phyloP scores from a whole-genome alignment of 768 basidiomycete species.

The Candolleomyces eurysporus region DNA sequence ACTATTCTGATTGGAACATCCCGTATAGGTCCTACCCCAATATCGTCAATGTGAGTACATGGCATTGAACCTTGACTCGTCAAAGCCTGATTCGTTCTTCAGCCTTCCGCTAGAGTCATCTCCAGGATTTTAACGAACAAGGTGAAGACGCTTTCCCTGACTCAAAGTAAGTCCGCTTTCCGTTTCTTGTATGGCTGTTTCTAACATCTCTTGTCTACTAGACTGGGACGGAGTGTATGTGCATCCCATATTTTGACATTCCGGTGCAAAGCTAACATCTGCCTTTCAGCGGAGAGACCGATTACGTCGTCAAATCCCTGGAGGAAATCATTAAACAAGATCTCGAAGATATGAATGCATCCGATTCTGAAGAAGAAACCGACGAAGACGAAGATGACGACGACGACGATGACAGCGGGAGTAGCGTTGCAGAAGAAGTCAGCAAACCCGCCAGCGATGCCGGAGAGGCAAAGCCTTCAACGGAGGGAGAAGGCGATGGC shows the following conservation, averaged over 20 bases:
- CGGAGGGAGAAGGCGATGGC: not conserved
- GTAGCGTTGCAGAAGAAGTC: not conserved
- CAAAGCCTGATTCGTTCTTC: not conserved
- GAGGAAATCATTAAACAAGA: conserved; percentile 6
- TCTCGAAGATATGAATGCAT: not conserved
- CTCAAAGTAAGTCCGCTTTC: conserved; percentile 22
- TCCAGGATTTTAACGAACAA: not conserved
- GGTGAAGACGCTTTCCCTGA: conserved; percentile 3
- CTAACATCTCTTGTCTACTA: not conserved
- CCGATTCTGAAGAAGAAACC: not conserved
- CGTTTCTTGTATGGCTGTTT: conserved; percentile 6
- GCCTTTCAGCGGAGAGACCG: not conserved
- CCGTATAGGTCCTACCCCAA: not conserved
- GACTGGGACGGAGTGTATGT: not conserved
- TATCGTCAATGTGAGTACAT: too few species aligned
- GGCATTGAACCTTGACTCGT: too few species aligned
- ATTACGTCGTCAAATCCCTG: not conserved
- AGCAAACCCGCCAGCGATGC: not conserved
- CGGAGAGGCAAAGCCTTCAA: not conserved
- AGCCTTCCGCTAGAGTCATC: not conserved
- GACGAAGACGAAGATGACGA: not conserved
- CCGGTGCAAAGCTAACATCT: not conserved
- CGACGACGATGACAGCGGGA: not conserved
- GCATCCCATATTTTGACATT: not conserved
- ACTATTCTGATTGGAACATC: not conserved